Percentiles rank a stretch among this genome's conserved stretches.
These are phyloP conservation scores for Boletus rubescentipes DNA, from an alignment of 768 basidiomycete genomes.

Conservation along the genomic window DNA sequence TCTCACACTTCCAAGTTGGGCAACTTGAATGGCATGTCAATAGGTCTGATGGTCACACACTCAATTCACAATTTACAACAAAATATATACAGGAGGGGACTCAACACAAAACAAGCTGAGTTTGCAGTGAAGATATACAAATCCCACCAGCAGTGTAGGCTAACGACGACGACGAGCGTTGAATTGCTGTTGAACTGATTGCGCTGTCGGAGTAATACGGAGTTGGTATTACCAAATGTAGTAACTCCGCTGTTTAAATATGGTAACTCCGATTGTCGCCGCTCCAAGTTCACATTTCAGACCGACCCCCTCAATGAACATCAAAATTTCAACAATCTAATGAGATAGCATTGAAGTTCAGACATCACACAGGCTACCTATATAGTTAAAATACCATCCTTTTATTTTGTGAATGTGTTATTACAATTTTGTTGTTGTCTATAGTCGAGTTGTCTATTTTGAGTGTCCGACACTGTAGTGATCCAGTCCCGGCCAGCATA, in stretches of 20 bases:
- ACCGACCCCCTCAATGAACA: background rate
- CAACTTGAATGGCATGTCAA: too few species aligned
- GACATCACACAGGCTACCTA: too few species aligned
- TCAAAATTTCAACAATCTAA: background rate
- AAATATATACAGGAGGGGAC: background rate
- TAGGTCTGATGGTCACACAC: too few species aligned
- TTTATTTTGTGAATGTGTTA: too few species aligned
- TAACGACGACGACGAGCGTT: background rate
- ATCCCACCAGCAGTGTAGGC: background rate
- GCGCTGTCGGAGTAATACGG: too few species aligned
- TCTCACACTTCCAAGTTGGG: too few species aligned
- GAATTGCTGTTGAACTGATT: background rate
- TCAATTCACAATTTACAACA: background rate
- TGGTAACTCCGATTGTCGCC: background rate
- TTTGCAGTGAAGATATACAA: background rate
- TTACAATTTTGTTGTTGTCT: too few species aligned
- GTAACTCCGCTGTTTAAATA: background rate
- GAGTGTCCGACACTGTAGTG: too few species aligned
- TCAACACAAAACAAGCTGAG: background rate
- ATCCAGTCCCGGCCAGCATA: too few species aligned
- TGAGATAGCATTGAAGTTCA: too few species aligned
- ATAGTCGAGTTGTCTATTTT: too few species aligned
- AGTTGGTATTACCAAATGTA: background rate
- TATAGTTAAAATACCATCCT: too few species aligned
- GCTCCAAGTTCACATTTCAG: background rate